These are phyloP conservation scores for Herpetospermum pedunculosum DNA, from an alignment of 306 rosid genomes.

Conservation along the genomic window DNA sequence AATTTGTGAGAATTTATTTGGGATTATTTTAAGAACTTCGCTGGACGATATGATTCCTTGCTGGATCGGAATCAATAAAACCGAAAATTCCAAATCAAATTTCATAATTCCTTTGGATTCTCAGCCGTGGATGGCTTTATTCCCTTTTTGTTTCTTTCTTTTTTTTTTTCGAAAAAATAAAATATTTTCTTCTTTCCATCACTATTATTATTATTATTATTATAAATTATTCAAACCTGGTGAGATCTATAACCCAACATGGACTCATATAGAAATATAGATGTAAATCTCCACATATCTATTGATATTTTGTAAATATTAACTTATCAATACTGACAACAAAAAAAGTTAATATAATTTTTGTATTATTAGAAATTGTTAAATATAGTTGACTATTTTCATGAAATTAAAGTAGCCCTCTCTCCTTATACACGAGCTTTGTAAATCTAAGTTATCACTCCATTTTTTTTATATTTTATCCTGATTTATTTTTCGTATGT, in stretches of 20 bases:
- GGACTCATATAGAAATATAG: background rate
- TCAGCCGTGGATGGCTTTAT: background rate
- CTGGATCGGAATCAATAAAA: background rate
- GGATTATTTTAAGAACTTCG: background rate
- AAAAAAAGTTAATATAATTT: background rate
- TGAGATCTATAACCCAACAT: background rate
- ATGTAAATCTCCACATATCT: background rate
- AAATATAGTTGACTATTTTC: background rate
- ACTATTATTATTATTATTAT: background rate
- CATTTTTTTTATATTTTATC: no score
- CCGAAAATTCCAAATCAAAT: background rate
- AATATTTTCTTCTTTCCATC: background rate
- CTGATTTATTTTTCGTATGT: no score
- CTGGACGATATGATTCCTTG: background rate
- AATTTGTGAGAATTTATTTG: background rate
- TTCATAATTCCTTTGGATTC: conserved; percentile 4
- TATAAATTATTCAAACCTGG: background rate
- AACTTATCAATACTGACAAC: background rate
- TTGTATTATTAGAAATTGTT: background rate
- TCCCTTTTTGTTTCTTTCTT: background rate
- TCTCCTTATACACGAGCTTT: no score
- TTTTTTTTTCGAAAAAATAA: background rate
- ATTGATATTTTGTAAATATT: background rate
- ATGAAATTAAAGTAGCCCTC: no score
- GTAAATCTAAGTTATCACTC: no score